A percentile compares a stretch with the other conserved stretches of the same genome.
Conservation (phyloP, 2,329 filamentous ascomycete genomes). For the Cercospora sp. region DNA sequence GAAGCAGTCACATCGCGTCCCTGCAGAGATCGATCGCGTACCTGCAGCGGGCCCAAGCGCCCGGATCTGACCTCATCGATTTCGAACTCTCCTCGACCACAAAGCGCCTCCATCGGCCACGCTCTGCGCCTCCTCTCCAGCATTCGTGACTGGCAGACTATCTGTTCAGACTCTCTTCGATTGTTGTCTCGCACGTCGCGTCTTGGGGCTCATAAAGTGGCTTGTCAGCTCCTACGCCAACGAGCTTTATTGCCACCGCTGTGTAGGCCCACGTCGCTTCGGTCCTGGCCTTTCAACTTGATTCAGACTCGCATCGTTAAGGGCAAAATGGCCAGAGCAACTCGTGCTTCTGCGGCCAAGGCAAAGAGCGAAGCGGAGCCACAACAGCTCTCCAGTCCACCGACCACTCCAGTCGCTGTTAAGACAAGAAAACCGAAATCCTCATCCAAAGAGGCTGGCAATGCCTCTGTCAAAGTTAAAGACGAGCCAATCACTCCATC, state of each 20-base stretch:
- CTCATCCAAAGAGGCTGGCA: slow-evolving; percentile 27
- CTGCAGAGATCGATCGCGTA: slow-evolving; percentile 5
- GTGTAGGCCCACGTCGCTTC: neutral
- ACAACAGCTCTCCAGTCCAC: slow-evolving; percentile 47
- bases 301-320: too few relatives aligned
- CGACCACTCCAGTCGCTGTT: slow-evolving; percentile 41
- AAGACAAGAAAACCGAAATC: slow-evolving; percentile 32
- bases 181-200: neutral
- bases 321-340: slow-evolving; percentile 31
- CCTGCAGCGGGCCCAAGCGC: slow-evolving; percentile 4
- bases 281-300: too few relatives aligned
- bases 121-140: neutral
- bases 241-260: neutral
- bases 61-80: slow-evolving; percentile 4
- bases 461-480: slow-evolving; percentile 8
- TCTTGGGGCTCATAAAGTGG: neutral
- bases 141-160: neutral
- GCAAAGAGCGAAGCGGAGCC: slow-evolving; percentile 28
- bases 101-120: neutral
- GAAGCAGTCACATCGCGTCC: neutral
- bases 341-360: slow-evolving; percentile 29
- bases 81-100: neutral
- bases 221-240: neutral
- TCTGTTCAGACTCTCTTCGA: neutral
- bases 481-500: slow-evolving; percentile 15